Conservation (phyloP, 345 rosid species). For the Salix suchowensis region DNA sequence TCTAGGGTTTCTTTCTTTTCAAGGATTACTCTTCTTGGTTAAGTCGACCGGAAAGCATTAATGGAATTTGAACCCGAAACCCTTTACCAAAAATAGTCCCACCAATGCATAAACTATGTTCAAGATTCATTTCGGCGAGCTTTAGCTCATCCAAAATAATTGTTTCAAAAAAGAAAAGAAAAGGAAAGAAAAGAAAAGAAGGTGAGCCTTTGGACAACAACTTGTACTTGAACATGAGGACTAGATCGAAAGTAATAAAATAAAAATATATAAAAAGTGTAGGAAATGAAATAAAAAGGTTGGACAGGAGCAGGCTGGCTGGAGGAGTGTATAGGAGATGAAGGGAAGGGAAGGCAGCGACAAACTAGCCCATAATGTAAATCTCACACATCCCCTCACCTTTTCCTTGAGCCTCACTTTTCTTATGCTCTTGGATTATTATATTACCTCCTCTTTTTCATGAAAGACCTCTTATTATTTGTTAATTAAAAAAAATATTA, state of each 20-base stretch:
- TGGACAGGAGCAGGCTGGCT: not conserved
- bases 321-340: not conserved
- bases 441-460: not conserved
- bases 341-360: constrained; percentile 1
- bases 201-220: not conserved
- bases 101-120: not conserved
- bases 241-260: not conserved
- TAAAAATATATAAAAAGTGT: not conserved
- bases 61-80: not conserved
- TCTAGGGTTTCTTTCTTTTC: not conserved
- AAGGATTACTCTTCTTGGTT: not conserved
- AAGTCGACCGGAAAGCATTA: not conserved
- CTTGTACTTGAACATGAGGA: not conserved
- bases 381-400: not conserved
- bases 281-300: not conserved
- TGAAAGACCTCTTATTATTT: not conserved
- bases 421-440: not conserved
- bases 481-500: not conserved
- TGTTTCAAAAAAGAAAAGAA: not conserved
- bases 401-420: not conserved
- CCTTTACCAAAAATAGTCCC: not conserved
- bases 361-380: not conserved
- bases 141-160: not conserved
- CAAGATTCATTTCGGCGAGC: not conserved
- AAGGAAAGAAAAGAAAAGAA: not conserved